phyloP scores from a whole-genome alignment of 805 yeast species.

The Hanseniaspora vineae region DNA sequence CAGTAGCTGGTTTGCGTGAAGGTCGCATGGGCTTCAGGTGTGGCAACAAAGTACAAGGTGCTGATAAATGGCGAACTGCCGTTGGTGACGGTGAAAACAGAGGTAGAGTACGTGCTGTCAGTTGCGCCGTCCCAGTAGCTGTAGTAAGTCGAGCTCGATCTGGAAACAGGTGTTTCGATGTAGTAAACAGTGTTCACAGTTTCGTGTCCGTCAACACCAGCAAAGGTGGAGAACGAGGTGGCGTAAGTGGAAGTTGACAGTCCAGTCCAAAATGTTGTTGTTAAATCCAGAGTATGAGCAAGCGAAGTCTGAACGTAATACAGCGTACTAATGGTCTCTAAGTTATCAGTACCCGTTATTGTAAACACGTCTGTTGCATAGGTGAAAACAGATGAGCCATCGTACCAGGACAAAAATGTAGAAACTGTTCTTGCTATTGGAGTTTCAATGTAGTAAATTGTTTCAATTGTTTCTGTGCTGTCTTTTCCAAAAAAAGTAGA shows the following conservation, averaged over 20 bases:
- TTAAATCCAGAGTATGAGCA: too few species aligned
- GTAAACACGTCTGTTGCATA: slow-evolving; percentile 2
- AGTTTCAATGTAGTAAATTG: slow-evolving; percentile 9
- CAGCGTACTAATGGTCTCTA: slow-evolving; percentile 4
- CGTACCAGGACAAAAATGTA: not conserved
- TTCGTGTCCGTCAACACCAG: slow-evolving; percentile 5
- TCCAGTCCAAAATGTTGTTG: too few species aligned
- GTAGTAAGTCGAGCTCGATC: not conserved
- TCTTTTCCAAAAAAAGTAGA: not conserved
- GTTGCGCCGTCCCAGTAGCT: not conserved
- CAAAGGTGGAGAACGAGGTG: slow-evolving; percentile 2
- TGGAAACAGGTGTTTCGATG: slow-evolving; percentile 8
- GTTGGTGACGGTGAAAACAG: not conserved
- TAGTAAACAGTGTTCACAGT: slow-evolving; percentile 8
- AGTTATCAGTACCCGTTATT: slow-evolving; percentile 5
- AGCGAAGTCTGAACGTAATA: slow-evolving; percentile 7
- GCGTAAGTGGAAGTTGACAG: not conserved
- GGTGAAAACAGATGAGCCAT: not conserved
- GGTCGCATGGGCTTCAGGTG: too few species aligned
- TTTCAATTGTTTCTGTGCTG: slow-evolving; percentile 1
- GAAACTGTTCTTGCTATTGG: slow-evolving; percentile 4
- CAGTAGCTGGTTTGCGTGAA: too few species aligned
- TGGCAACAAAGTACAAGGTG: too few species aligned
- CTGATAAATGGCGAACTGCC: not conserved
- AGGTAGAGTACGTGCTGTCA: not conserved